Base-by-base conservation (phyloP, 371 early-diverging fungal species). In the Lichtheimia ramosa region DNA sequence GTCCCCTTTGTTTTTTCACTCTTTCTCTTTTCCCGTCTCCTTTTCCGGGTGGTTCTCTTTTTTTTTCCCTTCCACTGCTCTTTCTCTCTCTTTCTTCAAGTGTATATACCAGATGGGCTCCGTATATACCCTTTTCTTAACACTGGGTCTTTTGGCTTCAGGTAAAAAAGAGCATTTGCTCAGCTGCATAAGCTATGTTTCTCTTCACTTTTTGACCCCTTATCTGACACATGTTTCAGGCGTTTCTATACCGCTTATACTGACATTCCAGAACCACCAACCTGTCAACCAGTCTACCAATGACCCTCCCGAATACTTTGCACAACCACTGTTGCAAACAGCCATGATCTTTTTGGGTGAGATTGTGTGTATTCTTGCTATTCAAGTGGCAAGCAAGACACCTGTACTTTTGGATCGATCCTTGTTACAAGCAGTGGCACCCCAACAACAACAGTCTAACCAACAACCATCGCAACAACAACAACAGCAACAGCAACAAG, bases 311-410 rank as follows among this genome's bases (percentile, higher is more conserved):
- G 54, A 61, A 25, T 61, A 63, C 43, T 77, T 78, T 48, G 53
- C 50, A 21, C 78, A 78, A 28, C 78, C 78, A 28, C 65, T 78
- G 10, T 64, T 78, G 28, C 78, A 78, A 51, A 74, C 78, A 0
- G 56, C 65, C 59, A 78, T 78, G 78, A 78, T 78, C 15, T 78
- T 78, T 51, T 12, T 78, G 25, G 78, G 78, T 40, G 78, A 78
- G 58, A 66, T 78, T 16, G 55, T 74, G 3, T 78, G 78, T 63
- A 78, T 78, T 43, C 18, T 73, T 2, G 61, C 66, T 2, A 78
- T 78, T 16, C 75, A 74, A 46, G 24, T 77, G 40, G 67, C 69
- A 2, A 74, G 71, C 56, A 74, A 69, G 28, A 51, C 65, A 25
- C 68, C 75, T 5, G 58, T 67, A 10, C 59, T 72, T 27, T 50